These are phyloP conservation scores for Detonula confervacea DNA, from an alignment of 352 stramenopile species.

Conservation along the genomic window DNA sequence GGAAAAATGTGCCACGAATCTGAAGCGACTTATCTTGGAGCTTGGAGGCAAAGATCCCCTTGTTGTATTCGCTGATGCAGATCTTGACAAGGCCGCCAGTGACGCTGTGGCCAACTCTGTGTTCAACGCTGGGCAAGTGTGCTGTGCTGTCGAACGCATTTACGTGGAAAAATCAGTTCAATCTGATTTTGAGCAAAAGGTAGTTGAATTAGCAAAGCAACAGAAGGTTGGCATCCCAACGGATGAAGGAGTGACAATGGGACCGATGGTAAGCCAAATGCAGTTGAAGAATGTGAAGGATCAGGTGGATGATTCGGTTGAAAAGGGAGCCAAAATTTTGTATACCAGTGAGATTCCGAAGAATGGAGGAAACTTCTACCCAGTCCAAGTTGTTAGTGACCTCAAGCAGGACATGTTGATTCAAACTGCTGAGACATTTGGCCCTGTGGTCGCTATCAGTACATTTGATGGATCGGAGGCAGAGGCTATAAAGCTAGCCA, in stretches of 20 bases:
- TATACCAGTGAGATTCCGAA: conserved; percentile 86
- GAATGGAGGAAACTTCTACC: conserved; percentile 90
- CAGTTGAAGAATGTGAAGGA: conserved; percentile 87
- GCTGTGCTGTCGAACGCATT: conserved; percentile 89
- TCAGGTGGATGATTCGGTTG: conserved; percentile 89
- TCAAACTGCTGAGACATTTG: conserved; percentile 95
- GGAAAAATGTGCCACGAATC: conserved; percentile 68
- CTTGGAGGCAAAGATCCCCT: conserved; percentile 90
- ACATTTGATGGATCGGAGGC: conserved; percentile 94
- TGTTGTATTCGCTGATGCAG: conserved; percentile 88
- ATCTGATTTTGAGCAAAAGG: conserved; percentile 90
- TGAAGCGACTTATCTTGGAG: conserved; percentile 88
- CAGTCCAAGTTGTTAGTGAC: conserved; percentile 88
- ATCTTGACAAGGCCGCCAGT: conserved; percentile 85
- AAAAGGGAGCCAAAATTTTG: conserved; percentile 90
- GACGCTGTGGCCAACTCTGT: conserved; percentile 87
- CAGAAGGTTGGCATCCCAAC: conserved; percentile 91
- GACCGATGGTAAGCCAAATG: conserved; percentile 92
- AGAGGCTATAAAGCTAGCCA: conserved; percentile 94
- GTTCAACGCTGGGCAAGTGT: conserved; percentile 88
- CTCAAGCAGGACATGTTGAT: conserved; percentile 88
- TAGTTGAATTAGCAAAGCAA: conserved; percentile 53
- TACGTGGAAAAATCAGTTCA: conserved; percentile 93
- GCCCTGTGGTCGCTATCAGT: conserved; percentile 92
- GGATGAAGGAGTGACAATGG: conserved; percentile 86